Evolutionary conservation across 352 stramenopile genomes (phyloP), one percentile per base, ranked within the genome.

Genomic region (Pythium aristosporum): DNA sequence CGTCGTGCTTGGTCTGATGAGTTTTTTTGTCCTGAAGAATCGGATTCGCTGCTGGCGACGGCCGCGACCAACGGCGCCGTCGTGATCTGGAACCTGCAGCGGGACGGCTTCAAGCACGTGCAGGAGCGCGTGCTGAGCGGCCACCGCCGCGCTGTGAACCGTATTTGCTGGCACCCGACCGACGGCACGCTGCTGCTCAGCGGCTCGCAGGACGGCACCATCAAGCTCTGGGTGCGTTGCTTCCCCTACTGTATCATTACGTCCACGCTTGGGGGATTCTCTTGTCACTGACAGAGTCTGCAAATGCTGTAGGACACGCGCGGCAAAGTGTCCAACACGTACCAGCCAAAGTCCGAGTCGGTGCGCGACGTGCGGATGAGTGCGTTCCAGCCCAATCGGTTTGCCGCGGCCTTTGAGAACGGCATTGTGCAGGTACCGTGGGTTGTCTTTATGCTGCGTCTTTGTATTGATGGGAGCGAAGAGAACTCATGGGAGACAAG

Each of bases 71-170:
- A 94, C 46, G 87, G 87, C 42, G 75, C 79, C 0, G 80, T 96
- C 34, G 84, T 94, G 47, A 92, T 96, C 49, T 96, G 87, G 85
- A 94, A 96, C 56, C 71, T 96, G 44, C 80, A 94, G 70, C 76
- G 77, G 23, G 87, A 94, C n/a, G 85, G 85, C 13, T 92, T 90
- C 69, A 96, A 96, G 63, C 73, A 94, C 48, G 84, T 96, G 0
- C 85, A 96, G 81, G 86, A 96, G 46, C 77, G 87, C 23, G 85
- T 94, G 16, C 32, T 94, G 32, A 94, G 74, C 48, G 87, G 84
- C 8, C 87, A 96, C 69, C 85, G 85, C 25, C 85, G 87, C 36
- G 81, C 87, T 0, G 87, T 94, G 61, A 96, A 96, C 60, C 85
- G 87, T 57, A 94, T 96, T 59, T 96, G 85, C 67, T 96, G 87